Conservation (phyloP, 139 green algal species). For the Diplosphaera chodatii region DNA sequence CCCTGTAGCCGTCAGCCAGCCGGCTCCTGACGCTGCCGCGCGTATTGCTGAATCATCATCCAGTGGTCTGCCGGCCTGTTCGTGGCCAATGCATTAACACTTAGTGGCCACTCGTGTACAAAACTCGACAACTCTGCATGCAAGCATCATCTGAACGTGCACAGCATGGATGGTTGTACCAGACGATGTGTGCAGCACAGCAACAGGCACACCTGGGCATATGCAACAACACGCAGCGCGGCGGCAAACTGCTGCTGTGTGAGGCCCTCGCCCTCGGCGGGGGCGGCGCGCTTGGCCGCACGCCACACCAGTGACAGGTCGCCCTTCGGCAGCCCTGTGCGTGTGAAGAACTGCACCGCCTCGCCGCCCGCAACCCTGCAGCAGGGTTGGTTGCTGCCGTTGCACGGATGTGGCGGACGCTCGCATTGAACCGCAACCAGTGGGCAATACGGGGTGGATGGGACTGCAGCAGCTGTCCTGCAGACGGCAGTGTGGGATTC, state of each 20-base stretch:
- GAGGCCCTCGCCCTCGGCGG: slow-evolving; percentile 29
- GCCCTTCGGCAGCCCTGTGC: slow-evolving; percentile 18
- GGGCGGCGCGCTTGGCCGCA: slow-evolving; percentile 20
- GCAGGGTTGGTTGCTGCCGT: neutral
- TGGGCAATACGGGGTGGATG: too few relatives aligned
- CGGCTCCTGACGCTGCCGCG: too few relatives aligned
- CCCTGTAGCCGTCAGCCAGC: neutral
- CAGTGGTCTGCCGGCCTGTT: neutral
- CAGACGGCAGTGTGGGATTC: too few relatives aligned
- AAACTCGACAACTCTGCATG: neutral
- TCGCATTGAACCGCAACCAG: too few relatives aligned
- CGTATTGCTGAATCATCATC: neutral
- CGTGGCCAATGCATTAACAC: too few relatives aligned
- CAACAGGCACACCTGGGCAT: slow-evolving; percentile 14
- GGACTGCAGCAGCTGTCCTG: too few relatives aligned
- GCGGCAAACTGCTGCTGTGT: slow-evolving; percentile 27
- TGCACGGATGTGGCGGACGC: too few relatives aligned
- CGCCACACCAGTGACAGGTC: slow-evolving; percentile 36
- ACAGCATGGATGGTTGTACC: too few relatives aligned
- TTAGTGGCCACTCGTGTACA: too few relatives aligned
- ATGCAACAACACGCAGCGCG: slow-evolving; percentile 35
- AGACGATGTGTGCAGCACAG: neutral
- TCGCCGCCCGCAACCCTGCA: slow-evolving; percentile 30
- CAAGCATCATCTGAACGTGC: too few relatives aligned
- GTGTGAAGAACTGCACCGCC: slow-evolving; percentile 37